Conservation (phyloP, 192 early-diverging fungal genomes). For the Coemansia sp. region DNA sequence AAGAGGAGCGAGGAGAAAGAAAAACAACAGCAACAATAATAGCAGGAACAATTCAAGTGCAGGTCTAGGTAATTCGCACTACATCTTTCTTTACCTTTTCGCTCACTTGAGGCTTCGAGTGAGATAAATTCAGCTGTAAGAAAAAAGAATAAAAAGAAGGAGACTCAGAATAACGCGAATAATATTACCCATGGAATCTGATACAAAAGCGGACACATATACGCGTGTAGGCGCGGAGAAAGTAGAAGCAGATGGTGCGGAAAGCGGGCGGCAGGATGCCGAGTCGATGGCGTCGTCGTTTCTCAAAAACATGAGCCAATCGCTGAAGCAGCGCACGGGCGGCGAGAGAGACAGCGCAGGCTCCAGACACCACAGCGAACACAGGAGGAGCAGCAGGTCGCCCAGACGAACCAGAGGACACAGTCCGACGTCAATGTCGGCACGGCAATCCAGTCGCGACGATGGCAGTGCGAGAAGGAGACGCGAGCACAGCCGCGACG, state of each 20-base stretch:
- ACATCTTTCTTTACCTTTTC: background rate
- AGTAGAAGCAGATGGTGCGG: conserved; percentile 7
- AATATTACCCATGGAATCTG: conserved; percentile 16
- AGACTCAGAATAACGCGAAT: background rate
- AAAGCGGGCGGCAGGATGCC: conserved; percentile 9
- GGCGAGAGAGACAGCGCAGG: conserved; percentile 4
- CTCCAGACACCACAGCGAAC: conserved; percentile 4
- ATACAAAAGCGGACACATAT: conserved; percentile 11
- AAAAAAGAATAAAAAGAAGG: background rate
- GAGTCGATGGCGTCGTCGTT: conserved; percentile 21
- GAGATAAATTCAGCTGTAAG: background rate
- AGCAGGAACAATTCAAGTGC: too few species aligned
- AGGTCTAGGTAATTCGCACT: background rate
- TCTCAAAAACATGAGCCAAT: conserved; percentile 38
- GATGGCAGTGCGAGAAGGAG: conserved; percentile 52
- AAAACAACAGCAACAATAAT: too few species aligned
- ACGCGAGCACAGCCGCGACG: conserved; percentile 57
- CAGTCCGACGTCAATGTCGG: background rate
- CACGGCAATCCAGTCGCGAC: conserved; percentile 38
- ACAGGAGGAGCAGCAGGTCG: conserved; percentile 26
- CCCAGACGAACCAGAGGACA: conserved; percentile 7
- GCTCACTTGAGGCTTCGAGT: background rate
- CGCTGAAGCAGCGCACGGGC: conserved; percentile 8
- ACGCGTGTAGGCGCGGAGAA: conserved; percentile 29
- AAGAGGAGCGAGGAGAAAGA: too few species aligned